phyloP scores from a whole-genome alignment of 768 basidiomycete genomes.

The Tylopilus balloui region DNA sequence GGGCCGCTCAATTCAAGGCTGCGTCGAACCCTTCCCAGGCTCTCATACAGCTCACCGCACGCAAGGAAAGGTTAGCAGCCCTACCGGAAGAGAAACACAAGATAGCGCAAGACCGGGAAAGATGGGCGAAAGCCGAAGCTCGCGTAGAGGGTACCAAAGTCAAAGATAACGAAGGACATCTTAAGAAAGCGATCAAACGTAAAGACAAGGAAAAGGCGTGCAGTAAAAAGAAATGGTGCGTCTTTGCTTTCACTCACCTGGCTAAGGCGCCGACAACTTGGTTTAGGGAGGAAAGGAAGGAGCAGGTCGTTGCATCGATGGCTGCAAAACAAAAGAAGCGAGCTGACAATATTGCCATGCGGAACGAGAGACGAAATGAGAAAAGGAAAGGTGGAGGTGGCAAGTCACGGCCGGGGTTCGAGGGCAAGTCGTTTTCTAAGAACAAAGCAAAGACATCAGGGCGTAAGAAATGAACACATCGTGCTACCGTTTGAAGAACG shows the following conservation, averaged over 20 bases:
- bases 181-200: constrained; percentile 93
- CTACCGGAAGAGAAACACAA: constrained; percentile 84
- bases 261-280: not conserved
- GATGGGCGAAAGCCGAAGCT: constrained; percentile 88
- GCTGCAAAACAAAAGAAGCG: constrained; percentile 89
- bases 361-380: constrained; percentile 70
- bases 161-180: constrained; percentile 71
- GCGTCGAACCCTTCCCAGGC: constrained; percentile 83
- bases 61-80: constrained; percentile 70
- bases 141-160: constrained; percentile 90
- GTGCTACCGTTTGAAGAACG: not conserved
- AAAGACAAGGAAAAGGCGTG: constrained; percentile 87
- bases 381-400: constrained; percentile 52
- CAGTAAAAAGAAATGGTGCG: constrained; percentile 82
- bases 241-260: not conserved
- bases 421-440: constrained; percentile 77
- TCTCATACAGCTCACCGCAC: constrained; percentile 69
- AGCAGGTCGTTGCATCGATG: constrained; percentile 66
- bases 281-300: constrained; percentile 86
- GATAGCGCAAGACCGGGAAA: constrained; percentile 72
- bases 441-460: constrained; percentile 33
- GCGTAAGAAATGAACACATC: constrained; percentile 19
- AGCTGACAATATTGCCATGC: constrained; percentile 82
- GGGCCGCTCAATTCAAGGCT: constrained; percentile 54
- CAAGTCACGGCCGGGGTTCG: constrained; percentile 79